Evolutionary conservation across 2,329 filamentous ascomycete genomes (phyloP).

Genomic region (Cercospora beticola): DNA sequence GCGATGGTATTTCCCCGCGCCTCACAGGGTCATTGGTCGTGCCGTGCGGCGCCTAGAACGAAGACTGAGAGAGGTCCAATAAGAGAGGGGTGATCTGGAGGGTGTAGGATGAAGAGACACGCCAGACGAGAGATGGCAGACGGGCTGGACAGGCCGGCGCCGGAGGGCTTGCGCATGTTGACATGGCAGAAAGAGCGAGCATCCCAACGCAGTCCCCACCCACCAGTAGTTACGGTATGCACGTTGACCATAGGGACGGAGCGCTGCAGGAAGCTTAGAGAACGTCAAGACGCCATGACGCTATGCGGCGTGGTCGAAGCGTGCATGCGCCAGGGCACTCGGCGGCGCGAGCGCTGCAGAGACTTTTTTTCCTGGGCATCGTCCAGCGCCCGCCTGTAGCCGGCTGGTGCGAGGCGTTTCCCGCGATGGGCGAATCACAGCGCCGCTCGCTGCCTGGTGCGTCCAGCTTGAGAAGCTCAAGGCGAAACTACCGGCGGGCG

Average conservation of each 20-base stretch:
- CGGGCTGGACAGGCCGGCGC: constrained; percentile 13
- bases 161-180: constrained; percentile 18
- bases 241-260: constrained; percentile 15
- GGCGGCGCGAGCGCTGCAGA: constrained; percentile 21
- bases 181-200: constrained; percentile 15
- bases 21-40: constrained; percentile 2
- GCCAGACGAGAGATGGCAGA: constrained; percentile 12
- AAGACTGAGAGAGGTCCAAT: constrained; percentile 11
- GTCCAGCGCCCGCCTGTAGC: neutral
- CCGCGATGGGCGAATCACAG: constrained; percentile 5
- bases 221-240: constrained; percentile 6
- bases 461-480: constrained; percentile 10
- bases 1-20: constrained; percentile 17
- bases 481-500: constrained; percentile 10
- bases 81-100: constrained; percentile 8
- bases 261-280: constrained; percentile 9
- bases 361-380: constrained; percentile 20
- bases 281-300: constrained; percentile 23
- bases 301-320: constrained; percentile 20
- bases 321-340: constrained; percentile 20
- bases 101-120: constrained; percentile 12
- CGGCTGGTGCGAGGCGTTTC: constrained; percentile 7
- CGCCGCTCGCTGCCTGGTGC: neutral
- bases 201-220: constrained; percentile 21
- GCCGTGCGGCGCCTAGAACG: constrained; percentile 17